Base-by-base conservation (phyloP, 495 filamentous ascomycete genomes). In the Aspergillus diversus region DNA sequence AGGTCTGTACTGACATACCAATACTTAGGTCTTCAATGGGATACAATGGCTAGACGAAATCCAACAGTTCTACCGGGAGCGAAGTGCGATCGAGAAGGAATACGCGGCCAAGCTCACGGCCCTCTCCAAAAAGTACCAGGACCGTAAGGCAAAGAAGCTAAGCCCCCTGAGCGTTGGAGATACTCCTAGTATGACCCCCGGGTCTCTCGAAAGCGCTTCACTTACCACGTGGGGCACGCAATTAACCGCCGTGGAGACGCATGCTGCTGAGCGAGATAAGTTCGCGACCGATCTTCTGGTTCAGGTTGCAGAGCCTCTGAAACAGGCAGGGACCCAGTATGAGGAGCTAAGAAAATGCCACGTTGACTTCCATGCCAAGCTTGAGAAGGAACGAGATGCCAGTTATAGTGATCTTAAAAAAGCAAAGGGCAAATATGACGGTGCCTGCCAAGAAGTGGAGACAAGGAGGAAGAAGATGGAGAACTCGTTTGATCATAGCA, bases 191-290 rank as follows among this genome's bases (percentile, higher is more conserved):
- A 88, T 97, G 84, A 98, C 95, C 5, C 96, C 95, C 2, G 95
- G 96, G 5, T 97, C 92, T 35, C 86, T 99, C 57, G 95, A 99
- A 71, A 94, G 93, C 72, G 94, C 96, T 32, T 97, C 92, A 34
- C 83, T 99, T 68, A 97, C 94, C 7, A 98, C 95, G 35, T 99
- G 95, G 95, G 90, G 90, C 11, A 93, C 93, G 8, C 96, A 97
- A 75, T 84, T 99, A 50, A 91, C 85, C 7, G 92, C 93, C 0
- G 83, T 97, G 11, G 95, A 98, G 76, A 81, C 86, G n/a, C 83
- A 91, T 58, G 95, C 96, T 17, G 85, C 86, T 49, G 94, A 97
- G 70, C 93, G 97, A 70, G 95, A 99, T 63, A 83, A 87, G 56
- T 95, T 88, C 70, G 89, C 86, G 5, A 84, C 82, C 31, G 90